A percentile compares a stretch with the other conserved stretches of the same genome.
These are phyloP conservation scores for Ascochyta clinopodiicola DNA, from an alignment of 2,329 filamentous ascomycete genomes.

Conservation along the genomic window DNA sequence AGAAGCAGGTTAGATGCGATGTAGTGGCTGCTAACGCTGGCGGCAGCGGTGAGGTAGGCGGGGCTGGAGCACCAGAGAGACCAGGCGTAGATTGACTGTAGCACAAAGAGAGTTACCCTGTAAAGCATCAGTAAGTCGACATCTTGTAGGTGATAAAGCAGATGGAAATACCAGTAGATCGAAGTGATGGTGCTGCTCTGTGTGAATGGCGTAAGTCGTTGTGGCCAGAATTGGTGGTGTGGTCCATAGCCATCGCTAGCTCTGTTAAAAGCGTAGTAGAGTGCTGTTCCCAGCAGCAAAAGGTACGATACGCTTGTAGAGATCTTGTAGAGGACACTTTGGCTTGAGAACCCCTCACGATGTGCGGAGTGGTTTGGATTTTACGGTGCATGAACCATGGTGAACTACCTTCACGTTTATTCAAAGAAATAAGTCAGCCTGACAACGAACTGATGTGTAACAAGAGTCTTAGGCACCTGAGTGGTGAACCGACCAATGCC, in stretches of 20 bases:
- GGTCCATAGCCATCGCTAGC: constrained; percentile 66
- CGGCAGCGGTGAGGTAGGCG: constrained; percentile 70
- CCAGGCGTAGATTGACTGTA: constrained; percentile 77
- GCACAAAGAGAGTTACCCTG: constrained; percentile 75
- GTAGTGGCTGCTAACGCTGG: constrained; percentile 82
- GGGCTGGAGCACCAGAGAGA: constrained; percentile 75
- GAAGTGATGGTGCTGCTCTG: constrained; percentile 68
- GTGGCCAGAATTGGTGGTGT: constrained; percentile 72
- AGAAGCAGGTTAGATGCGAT: constrained; percentile 85
- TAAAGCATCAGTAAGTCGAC: background rate
- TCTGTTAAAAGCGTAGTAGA: constrained; percentile 74
- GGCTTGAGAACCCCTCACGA: constrained; percentile 68
- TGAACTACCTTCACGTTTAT: no score
- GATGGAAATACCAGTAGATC: constrained; percentile 74
- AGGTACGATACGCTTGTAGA: constrained; percentile 77
- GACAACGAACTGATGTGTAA: no score
- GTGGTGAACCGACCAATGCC: no score
- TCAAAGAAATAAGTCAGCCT: no score
- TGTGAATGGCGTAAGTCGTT: constrained; percentile 80
- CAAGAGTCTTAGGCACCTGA: no score
- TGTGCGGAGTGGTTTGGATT: constrained; percentile 82
- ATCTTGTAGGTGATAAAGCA: background rate
- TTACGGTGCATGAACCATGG: no score
- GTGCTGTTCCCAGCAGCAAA: constrained; percentile 71
- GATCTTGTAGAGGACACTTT: constrained; percentile 76